Conservation (phyloP, 176 grass and related monocot genomes). For the Phoenix dactylifera region DNA sequence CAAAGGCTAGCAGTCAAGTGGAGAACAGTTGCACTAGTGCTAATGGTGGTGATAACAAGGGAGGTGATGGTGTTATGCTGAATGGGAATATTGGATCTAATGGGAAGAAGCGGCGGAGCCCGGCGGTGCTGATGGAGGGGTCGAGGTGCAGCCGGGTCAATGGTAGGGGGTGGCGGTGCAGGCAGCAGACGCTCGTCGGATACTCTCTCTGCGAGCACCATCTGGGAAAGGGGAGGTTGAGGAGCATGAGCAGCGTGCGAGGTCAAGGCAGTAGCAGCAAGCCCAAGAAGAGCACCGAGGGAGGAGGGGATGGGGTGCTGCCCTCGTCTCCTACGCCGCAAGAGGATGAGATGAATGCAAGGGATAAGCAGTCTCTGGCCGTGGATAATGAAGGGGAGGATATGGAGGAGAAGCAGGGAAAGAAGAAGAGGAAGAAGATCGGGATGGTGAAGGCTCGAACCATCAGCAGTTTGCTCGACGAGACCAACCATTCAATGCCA, state of each 20-base stretch:
- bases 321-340: neutral
- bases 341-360: neutral
- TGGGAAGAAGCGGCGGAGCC: constrained; percentile 24
- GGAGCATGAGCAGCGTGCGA: constrained; percentile 20
- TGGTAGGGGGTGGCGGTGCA: constrained; percentile 18
- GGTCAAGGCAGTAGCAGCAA: constrained; percentile 20
- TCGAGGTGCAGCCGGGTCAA: constrained; percentile 23
- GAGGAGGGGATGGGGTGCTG: neutral
- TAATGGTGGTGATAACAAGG: too few relatives aligned
- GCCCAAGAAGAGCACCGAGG: neutral
- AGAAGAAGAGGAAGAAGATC: constrained; percentile 8
- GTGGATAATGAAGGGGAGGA: neutral
- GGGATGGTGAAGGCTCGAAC: constrained; percentile 29
- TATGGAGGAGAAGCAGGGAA: constrained; percentile 9
- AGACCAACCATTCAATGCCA: neutral
- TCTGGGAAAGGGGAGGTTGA: constrained; percentile 14
- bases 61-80: neutral
- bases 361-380: neutral
- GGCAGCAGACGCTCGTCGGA: constrained; percentile 19
- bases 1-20: neutral
- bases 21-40: too few relatives aligned
- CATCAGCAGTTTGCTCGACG: constrained; percentile 35
- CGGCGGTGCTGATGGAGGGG: constrained; percentile 17
- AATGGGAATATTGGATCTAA: neutral
- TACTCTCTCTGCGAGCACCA: constrained; percentile 22